These are phyloP conservation scores for Mollisia scopiformis DNA, from an alignment of 2,329 filamentous ascomycete genomes.

Conservation along the genomic window DNA sequence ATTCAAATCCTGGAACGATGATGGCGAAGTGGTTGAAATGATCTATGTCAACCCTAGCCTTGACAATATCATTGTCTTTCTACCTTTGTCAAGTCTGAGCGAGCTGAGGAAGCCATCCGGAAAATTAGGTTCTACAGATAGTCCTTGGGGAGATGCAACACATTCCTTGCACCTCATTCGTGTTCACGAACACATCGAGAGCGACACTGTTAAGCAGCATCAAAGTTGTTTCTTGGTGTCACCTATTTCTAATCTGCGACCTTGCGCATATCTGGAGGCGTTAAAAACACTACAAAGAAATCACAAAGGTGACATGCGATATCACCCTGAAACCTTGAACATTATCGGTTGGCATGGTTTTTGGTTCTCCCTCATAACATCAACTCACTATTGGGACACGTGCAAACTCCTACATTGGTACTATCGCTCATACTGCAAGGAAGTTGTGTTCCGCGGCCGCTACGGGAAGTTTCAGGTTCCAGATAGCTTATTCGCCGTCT, in stretches of 20 bases:
- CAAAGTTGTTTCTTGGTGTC: no score
- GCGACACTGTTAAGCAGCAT: no score
- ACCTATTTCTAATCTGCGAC: no score
- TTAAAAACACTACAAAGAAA: no score
- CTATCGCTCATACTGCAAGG: no score
- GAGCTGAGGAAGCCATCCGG: neutral
- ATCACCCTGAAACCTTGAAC: neutral
- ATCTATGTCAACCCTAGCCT: neutral
- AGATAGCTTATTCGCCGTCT: no score
- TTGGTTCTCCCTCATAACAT: neutral
- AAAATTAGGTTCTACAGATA: neutral
- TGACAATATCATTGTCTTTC: neutral
- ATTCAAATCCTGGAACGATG: neutral
- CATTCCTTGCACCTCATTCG: neutral
- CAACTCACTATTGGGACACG: neutral
- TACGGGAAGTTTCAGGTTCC: no score
- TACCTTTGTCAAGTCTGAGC: neutral
- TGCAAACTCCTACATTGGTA: neutral
- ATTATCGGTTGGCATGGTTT: neutral
- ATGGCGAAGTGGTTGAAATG: neutral
- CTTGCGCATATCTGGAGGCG: no score
- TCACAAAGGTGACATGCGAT: no score
- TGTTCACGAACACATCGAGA: neutral
- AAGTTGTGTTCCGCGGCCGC: no score
- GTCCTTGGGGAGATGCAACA: neutral